Conservation (phyloP, 2,329 filamentous ascomycete species). For the Xylariaceae sp. region DNA sequence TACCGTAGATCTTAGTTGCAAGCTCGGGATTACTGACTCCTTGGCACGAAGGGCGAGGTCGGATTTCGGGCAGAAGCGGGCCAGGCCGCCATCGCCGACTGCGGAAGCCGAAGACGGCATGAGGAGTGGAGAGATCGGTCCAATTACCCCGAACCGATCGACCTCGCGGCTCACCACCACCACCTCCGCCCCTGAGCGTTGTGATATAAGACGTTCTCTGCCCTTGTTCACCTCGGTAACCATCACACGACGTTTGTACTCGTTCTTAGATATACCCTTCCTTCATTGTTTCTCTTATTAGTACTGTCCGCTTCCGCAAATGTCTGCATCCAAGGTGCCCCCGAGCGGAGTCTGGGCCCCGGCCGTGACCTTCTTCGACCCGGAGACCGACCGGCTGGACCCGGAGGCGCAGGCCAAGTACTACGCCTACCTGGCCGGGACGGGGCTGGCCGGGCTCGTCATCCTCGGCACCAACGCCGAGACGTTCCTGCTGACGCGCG, state of each 20-base stretch:
- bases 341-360: conserved; percentile 38
- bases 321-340: conserved; percentile 22
- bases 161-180: conserved; percentile 6
- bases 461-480: conserved; percentile 28
- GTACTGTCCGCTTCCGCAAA: too few relatives aligned
- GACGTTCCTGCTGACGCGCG: conserved; percentile 44
- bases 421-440: conserved; percentile 39
- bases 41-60: too few relatives aligned
- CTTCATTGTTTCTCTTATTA: conserved; percentile 1
- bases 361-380: conserved; percentile 46
- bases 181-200: conserved; percentile 1
- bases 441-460: conserved; percentile 25
- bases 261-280: too few relatives aligned
- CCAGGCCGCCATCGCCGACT: too few relatives aligned
- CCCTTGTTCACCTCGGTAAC: background rate
- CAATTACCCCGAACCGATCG: conserved; percentile 14
- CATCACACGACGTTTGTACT: background rate
- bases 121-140: conserved; percentile 13
- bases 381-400: conserved; percentile 37
- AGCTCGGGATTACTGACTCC: too few relatives aligned
- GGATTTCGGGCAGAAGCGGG: too few relatives aligned
- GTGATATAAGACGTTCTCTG: background rate
- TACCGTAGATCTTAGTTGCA: too few relatives aligned
- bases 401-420: conserved; percentile 38
- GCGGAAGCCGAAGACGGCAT: conserved; percentile 10